A percentile compares a stretch with the other conserved stretches of the same genome.
Evolutionary conservation across 2,329 filamentous ascomycete species (phyloP).

Genomic region (Fonsecaea erecta): DNA sequence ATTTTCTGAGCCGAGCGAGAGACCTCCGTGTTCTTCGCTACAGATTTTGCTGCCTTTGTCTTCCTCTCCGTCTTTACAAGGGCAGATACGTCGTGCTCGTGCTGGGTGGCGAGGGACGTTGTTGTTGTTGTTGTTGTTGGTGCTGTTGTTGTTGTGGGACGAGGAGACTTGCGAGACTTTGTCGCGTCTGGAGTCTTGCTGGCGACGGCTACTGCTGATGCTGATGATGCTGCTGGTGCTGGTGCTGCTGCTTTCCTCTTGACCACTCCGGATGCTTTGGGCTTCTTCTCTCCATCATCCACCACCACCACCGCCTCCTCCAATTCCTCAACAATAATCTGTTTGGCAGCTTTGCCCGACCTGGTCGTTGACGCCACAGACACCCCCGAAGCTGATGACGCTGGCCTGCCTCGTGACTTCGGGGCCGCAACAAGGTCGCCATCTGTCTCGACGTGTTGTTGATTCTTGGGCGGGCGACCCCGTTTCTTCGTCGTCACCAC

Average conservation of each 20-base stretch:
- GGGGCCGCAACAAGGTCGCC: neutral
- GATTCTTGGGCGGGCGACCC: constrained; percentile 31
- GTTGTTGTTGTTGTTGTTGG: neutral
- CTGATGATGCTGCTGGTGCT: no score
- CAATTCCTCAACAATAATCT: neutral
- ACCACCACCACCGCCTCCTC: neutral
- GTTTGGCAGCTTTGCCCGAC: neutral
- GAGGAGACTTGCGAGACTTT: neutral
- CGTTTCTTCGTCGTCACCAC: constrained; percentile 29
- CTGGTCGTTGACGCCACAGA: neutral
- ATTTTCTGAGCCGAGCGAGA: neutral
- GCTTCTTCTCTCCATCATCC: neutral
- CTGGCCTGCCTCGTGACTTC: neutral
- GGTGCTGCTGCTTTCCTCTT: neutral
- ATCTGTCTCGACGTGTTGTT: neutral
- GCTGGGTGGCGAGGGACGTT: neutral
- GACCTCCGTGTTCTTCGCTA: constrained; percentile 15
- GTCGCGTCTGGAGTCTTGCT: constrained; percentile 2
- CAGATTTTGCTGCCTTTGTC: neutral
- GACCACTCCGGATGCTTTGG: neutral
- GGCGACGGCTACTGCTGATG: no score
- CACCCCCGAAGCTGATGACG: neutral
- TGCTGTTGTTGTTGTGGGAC: neutral
- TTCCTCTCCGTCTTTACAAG: neutral
- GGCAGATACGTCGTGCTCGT: neutral